Evolutionary conservation across 2,329 filamentous ascomycete species (phyloP).

Genomic region (Diaporthe citri): DNA sequence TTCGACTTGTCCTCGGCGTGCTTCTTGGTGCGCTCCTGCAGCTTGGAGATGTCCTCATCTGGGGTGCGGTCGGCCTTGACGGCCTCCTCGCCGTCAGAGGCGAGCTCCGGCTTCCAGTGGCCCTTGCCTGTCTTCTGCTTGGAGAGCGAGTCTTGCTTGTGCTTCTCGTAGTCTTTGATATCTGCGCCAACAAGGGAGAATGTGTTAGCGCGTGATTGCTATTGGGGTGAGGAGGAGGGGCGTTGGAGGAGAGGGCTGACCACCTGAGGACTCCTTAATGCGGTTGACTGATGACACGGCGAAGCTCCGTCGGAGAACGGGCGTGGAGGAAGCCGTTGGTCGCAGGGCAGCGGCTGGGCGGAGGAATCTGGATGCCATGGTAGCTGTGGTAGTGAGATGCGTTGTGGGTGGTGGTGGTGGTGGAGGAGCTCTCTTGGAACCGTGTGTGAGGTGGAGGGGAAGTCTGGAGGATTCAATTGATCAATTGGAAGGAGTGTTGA

Average conservation of each 20-base stretch:
- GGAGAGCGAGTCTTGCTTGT: conserved; percentile 70
- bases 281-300: conserved; percentile 34
- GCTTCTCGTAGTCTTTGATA: conserved; percentile 62
- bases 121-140: conserved; percentile 79
- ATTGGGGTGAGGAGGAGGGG: neutral
- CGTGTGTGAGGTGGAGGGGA: neutral
- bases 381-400: neutral
- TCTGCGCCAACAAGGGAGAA: conserved; percentile 33
- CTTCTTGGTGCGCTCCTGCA: conserved; percentile 72
- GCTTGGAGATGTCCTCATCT: conserved; percentile 58
- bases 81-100: conserved; percentile 83
- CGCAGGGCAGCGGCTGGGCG: conserved; percentile 35
- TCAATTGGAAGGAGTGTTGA: conserved; percentile 13
- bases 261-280: conserved; percentile 40
- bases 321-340: conserved; percentile 12
- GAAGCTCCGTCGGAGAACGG: conserved; percentile 33
- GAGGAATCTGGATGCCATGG: conserved; percentile 39
- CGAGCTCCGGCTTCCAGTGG: conserved; percentile 83
- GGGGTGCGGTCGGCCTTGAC: conserved; percentile 73
- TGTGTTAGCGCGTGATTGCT: neutral
- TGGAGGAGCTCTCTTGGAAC: neutral
- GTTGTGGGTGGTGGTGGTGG: neutral
- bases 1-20: conserved; percentile 62
- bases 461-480: neutral
- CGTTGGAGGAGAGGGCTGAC: neutral